These are phyloP conservation scores for Aspergillus mulundensis DNA, from an alignment of 495 filamentous ascomycete species.

Conservation along the genomic window DNA sequence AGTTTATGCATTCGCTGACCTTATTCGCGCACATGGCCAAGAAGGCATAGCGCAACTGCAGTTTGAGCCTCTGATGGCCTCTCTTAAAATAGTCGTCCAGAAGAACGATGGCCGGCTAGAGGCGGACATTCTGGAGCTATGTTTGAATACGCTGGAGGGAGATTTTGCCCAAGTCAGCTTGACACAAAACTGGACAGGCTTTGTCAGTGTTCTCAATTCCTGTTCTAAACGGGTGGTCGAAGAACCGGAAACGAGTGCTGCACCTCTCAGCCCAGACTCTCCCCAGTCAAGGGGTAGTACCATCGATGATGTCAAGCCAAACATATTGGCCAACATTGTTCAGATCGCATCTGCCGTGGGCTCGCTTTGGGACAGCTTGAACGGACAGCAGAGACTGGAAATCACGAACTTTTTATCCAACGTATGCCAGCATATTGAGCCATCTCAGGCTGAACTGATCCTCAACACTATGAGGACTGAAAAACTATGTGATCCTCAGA, in stretches of 20 bases:
- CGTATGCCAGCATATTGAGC: conserved; percentile 37
- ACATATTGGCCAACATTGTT: conserved; percentile 36
- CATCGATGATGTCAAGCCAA: conserved; percentile 36
- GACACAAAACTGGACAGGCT: conserved; percentile 31
- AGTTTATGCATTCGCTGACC: conserved; percentile 62
- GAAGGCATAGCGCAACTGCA: conserved; percentile 58
- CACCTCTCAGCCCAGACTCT: conserved; percentile 21
- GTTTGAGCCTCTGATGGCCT: conserved; percentile 51
- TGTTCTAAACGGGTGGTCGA: conserved; percentile 60
- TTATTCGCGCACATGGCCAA: conserved; percentile 49
- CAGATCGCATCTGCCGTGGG: conserved; percentile 39
- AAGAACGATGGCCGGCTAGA: conserved; percentile 50
- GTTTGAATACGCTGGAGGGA: conserved; percentile 39
- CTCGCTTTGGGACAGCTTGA: conserved; percentile 40
- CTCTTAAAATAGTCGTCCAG: conserved; percentile 52
- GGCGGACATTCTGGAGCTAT: conserved; percentile 52
- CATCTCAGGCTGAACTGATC: conserved; percentile 41
- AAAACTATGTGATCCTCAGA: conserved; percentile 66
- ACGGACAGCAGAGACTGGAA: conserved; percentile 34
- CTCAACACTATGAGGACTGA: conserved; percentile 35
- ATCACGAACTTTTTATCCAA: conserved; percentile 36
- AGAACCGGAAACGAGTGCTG: conserved; percentile 21
- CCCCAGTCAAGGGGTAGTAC: conserved; percentile 19
- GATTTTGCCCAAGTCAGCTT: conserved; percentile 32
- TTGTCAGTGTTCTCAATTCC: conserved; percentile 50